Evolutionary conservation across 2,329 filamentous ascomycete genomes (phyloP), one percentile per base, ranked within the genome.

Genomic region (Colletotrichum sp.): DNA sequence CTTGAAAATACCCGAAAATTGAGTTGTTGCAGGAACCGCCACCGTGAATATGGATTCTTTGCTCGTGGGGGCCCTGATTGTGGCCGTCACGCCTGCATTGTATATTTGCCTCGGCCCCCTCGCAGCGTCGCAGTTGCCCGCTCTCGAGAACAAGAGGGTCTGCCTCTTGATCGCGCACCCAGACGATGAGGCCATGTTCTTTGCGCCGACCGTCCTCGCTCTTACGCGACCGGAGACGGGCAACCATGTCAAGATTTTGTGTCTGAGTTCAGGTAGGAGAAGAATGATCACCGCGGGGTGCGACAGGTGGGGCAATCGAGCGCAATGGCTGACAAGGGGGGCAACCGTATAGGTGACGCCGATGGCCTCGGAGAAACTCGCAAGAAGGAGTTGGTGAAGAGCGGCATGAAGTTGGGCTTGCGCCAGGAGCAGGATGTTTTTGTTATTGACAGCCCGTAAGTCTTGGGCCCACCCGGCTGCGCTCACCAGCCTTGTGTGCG

Each of bases 151-250:
- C 87, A 98, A 98, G 89, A 93, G 95, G 81, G 95, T 99, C 82
- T 94, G 95, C 83, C 91, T 99, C 70, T 89, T 99, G 71, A 99
- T 99, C 81, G 97, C 97, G 26, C 97, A 99, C 86, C 97, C 97
- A 0, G 97, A 99, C 85, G 97, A 99, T 82, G 97, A 99, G 88
- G 97, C 96, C 84, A 99, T 99, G 97, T 99, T 99, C 89, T 99
- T 99, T 86, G 93, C 96, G 78, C 97, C 97, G 0, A 95, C 95
- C 1, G 89, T 99, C 16, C 90, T 98, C 80, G 93, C 95, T n/a
- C 90, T 99, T 74, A 96, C 96, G 22, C 89, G 91, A 16, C 95
- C 95, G 6, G 92, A 93, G 75, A 89, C 94, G 24, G 94, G 95
- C 6, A 99, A 99, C 85, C 95, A 98, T 83, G 90, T 99, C 82